Conservation (phyloP, 1,284 basidiomycete species). For the Melampsora americana region DNA sequence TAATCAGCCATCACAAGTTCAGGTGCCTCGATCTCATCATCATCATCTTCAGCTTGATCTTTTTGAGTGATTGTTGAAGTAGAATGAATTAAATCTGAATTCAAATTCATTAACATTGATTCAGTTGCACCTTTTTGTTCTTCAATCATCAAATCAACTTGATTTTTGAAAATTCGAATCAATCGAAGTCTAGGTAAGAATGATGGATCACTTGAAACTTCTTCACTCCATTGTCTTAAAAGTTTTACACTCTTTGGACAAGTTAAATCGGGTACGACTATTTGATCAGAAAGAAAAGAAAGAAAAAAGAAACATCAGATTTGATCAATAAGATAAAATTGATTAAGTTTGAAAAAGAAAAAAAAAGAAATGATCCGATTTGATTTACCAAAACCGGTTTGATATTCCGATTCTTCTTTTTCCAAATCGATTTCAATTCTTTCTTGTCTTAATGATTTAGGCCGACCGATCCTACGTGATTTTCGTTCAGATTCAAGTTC, state of each 20-base stretch:
- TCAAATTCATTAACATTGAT: too few relatives aligned
- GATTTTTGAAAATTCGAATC: conserved; percentile 27
- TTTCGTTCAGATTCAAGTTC: background rate
- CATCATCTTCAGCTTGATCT: background rate
- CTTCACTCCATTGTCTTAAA: conserved; percentile 10
- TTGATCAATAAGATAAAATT: too few relatives aligned
- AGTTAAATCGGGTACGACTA: conserved; percentile 33
- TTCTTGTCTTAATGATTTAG: background rate
- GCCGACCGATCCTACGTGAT: conserved; percentile 6
- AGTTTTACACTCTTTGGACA: conserved; percentile 26
- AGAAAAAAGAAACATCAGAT: background rate
- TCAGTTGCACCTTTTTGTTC: conserved; percentile 26
- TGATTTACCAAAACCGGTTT: conserved; percentile 19
- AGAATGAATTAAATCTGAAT: background rate
- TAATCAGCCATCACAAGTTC: conserved; percentile 9
- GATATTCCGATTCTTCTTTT: conserved; percentile 9
- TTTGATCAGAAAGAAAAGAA: background rate
- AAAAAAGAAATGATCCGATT: too few relatives aligned
- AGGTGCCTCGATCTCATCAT: conserved; percentile 1
- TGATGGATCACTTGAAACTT: conserved; percentile 23
- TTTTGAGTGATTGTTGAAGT: background rate
- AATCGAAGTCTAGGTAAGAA: conserved; percentile 28
- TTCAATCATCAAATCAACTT: background rate
- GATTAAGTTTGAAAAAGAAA: too few relatives aligned
- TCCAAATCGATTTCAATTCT: background rate